Evolutionary conservation across 192 early-diverging fungal species (phyloP).

Genomic region (Chytriomyces hyalinus): DNA sequence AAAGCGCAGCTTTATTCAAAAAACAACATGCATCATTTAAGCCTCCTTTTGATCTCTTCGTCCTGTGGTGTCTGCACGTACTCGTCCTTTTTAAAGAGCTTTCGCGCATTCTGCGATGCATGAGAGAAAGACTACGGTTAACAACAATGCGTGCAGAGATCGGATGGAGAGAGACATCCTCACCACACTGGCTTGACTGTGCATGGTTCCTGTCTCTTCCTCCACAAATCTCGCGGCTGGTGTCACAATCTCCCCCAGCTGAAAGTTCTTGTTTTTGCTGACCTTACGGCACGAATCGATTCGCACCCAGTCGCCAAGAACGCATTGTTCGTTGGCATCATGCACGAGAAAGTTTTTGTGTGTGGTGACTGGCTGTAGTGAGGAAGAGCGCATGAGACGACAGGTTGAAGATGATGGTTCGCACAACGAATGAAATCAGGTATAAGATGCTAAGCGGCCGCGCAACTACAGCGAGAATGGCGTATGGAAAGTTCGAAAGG

Average conservation of each 20-base stretch:
- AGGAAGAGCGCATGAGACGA: not conserved
- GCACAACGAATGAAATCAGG: not conserved
- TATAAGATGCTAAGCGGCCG: not conserved
- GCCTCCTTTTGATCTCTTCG: constrained; percentile 11
- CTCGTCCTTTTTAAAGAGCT: constrained; percentile 33
- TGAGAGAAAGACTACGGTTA: not conserved
- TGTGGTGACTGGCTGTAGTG: constrained; percentile 68
- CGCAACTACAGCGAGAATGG: not conserved
- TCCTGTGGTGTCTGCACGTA: constrained; percentile 16
- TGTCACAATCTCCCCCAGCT: constrained; percentile 77
- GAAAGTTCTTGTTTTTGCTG: constrained; percentile 87
- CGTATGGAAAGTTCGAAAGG: not conserved
- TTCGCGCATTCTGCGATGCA: constrained; percentile 5
- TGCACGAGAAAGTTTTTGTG: constrained; percentile 91
- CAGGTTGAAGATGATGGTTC: not conserved
- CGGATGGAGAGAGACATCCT: not conserved
- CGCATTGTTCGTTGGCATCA: constrained; percentile 80
- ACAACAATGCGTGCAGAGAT: not conserved
- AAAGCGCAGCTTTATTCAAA: not conserved
- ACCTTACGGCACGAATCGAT: constrained; percentile 89
- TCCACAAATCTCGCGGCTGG: constrained; percentile 45
- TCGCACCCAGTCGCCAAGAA: constrained; percentile 87
- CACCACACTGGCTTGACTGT: constrained; percentile 45
- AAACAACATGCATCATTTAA: not conserved
- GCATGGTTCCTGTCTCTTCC: constrained; percentile 48